Evolutionary conservation across 2,329 filamentous ascomycete species (phyloP).

Genomic region (Epichloe gansuensis): DNA sequence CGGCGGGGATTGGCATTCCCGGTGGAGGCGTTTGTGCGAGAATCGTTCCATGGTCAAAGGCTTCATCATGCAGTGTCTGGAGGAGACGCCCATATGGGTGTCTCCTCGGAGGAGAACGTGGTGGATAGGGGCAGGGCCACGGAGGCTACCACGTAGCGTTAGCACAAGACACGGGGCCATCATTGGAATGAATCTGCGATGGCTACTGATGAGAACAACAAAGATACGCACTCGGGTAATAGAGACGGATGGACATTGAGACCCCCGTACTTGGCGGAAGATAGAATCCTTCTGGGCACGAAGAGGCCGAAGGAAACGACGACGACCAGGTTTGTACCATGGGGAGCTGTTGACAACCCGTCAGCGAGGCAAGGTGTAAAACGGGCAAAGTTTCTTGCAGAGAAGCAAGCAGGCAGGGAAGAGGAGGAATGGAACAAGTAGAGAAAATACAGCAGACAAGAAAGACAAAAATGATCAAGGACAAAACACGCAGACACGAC

Average conservation of each 20-base stretch:
- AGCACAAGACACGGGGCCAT: background rate
- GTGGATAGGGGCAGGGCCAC: constrained; percentile 77
- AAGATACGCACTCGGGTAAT: constrained; percentile 56
- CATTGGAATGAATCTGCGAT: too few relatives aligned
- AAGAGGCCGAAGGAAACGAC: constrained; percentile 93
- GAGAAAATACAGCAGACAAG: too few relatives aligned
- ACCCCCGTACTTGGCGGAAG: constrained; percentile 63
- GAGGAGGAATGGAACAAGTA: background rate
- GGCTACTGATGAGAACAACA: too few relatives aligned
- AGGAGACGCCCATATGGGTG: constrained; percentile 62
- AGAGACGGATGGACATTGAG: constrained; percentile 90
- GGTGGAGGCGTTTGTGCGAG: constrained; percentile 56
- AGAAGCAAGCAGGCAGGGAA: background rate
- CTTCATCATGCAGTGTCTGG: constrained; percentile 66
- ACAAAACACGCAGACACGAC: background rate
- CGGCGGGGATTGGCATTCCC: constrained; percentile 37
- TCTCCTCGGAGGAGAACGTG: constrained; percentile 61
- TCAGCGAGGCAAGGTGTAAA: background rate
- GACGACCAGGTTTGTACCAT: constrained; percentile 62
- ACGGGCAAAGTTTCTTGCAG: too few relatives aligned
- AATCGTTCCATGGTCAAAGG: constrained; percentile 70
- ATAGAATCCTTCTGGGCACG: constrained; percentile 65
- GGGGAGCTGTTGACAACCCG: constrained; percentile 32
- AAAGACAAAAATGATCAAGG: background rate
- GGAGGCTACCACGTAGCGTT: constrained; percentile 42